Percentiles rank a stretch among this genome's conserved stretches.
Evolutionary conservation across 768 basidiomycete species (phyloP).

Genomic region (Amanita muscaria): DNA sequence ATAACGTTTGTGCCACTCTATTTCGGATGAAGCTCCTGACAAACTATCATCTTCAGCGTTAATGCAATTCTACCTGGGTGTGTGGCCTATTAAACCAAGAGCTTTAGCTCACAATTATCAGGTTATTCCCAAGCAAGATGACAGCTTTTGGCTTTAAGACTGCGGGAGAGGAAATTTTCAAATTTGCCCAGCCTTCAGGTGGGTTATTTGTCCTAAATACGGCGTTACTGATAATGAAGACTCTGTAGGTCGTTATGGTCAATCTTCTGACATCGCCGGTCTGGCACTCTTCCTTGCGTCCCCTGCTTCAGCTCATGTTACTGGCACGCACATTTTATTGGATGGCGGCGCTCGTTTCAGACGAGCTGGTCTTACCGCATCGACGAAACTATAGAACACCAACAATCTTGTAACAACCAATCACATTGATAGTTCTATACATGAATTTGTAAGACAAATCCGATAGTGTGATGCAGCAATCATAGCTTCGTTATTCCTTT

Average conservation of each 20-base stretch:
- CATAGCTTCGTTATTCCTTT: neutral
- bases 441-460: too few relatives aligned
- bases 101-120: slow-evolving; percentile 14
- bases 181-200: slow-evolving; percentile 58
- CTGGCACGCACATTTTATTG: slow-evolving; percentile 61
- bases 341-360: slow-evolving; percentile 54
- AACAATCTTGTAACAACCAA: neutral
- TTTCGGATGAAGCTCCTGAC: slow-evolving; percentile 1
- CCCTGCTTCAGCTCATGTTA: slow-evolving; percentile 65
- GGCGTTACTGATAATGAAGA: slow-evolving; percentile 1
- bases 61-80: slow-evolving; percentile 83
- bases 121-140: slow-evolving; percentile 80
- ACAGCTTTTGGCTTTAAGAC: slow-evolving; percentile 61
- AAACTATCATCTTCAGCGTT: slow-evolving; percentile 36
- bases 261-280: slow-evolving; percentile 62
- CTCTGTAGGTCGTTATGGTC: slow-evolving; percentile 52
- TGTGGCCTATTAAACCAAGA: slow-evolving; percentile 11
- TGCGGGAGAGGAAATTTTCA: slow-evolving; percentile 43
- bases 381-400: slow-evolving; percentile 25
- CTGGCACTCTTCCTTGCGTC: slow-evolving; percentile 61
- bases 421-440: too few relatives aligned
- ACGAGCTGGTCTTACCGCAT: slow-evolving; percentile 18
- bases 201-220: neutral
- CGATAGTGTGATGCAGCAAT: too few relatives aligned
- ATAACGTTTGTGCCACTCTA: slow-evolving; percentile 50